phyloP scores from a whole-genome alignment of 331 rosid species.

The Saraca asoca region DNA sequence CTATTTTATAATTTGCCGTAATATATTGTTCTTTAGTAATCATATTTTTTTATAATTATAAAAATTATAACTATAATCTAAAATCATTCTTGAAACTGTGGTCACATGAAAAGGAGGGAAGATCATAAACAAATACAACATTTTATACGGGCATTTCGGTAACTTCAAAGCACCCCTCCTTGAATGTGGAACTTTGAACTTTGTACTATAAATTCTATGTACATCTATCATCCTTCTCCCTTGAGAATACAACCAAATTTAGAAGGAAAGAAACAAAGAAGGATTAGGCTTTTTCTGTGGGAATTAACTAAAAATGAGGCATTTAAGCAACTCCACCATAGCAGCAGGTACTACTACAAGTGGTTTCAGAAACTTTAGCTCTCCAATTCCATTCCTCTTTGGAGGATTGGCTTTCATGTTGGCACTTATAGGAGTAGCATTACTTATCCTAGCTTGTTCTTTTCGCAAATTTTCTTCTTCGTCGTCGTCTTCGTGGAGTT shows the following conservation, averaged over 20 bases:
- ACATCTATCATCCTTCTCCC: background rate
- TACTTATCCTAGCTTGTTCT: conserved; percentile 60
- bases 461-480: conserved; percentile 17
- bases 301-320: conserved; percentile 41
- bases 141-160: conserved; percentile 36
- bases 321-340: conserved; percentile 35
- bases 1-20: no score
- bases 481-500: no score
- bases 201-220: conserved; percentile 34
- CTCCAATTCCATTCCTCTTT: conserved; percentile 70
- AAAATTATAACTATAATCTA: no score
- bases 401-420: conserved; percentile 57
- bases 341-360: conserved; percentile 22
- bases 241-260: background rate
- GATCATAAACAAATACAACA: no score
- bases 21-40: no score
- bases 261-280: no score
- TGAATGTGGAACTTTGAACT: conserved; percentile 1
- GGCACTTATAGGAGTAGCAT: conserved; percentile 48
- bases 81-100: no score
- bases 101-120: no score
- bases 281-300: background rate
- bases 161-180: conserved; percentile 12
- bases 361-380: conserved; percentile 39
- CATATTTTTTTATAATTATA: no score